Evolutionary conservation across 2,329 filamentous ascomycete species (phyloP), one percentile per base, ranked within the genome.

Genomic region (Penicillium corylophilum): DNA sequence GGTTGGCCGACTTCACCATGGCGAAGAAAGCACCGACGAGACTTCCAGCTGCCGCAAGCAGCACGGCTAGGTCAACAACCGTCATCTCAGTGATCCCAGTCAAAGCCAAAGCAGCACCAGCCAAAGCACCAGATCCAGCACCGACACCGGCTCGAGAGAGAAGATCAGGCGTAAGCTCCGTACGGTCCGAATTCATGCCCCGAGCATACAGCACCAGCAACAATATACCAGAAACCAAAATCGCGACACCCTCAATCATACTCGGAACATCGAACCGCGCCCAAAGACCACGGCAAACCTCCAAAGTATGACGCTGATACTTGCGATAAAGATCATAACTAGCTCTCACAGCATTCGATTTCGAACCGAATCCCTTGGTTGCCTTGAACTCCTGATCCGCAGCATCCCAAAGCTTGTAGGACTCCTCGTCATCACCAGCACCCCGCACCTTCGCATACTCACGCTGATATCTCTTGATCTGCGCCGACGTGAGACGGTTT

Each of bases 251-350:
- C 56, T 88, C 79, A 13, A 87, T 66, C 91, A 99, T 99, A 68
- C 87, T 89, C 2, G 84, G 80, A 18, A 96, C 79, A 69, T 99
- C 90, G 62, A 99, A 99, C 31, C 89, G 84, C 20, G 94, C 91
- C 94, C 94, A 99, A 15, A 97, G 77, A 35, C 80, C 82, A 67
- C 91, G 89, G 75, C 90, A 97, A 12, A 93, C 80, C 24, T 79
- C 79, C 40, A 99, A 77, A 0, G 88, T 96, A 66, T 89, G 84
- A 26, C 78, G 77, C 68, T 96, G 91, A 67, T 95, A 97, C 10
- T 79, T 77, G 15, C 80, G 75, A 64, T 89, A 93, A 0, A 85
- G 82, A 2, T 79, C 63, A 56, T 80, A 82, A 18, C 75, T 71
- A 2, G 70, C 61, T 50, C 73, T 71, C 60, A 75, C 73, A 3